These are phyloP conservation scores for Prunella vulgaris DNA, from an alignment of 257 asterid species.

Conservation along the genomic window DNA sequence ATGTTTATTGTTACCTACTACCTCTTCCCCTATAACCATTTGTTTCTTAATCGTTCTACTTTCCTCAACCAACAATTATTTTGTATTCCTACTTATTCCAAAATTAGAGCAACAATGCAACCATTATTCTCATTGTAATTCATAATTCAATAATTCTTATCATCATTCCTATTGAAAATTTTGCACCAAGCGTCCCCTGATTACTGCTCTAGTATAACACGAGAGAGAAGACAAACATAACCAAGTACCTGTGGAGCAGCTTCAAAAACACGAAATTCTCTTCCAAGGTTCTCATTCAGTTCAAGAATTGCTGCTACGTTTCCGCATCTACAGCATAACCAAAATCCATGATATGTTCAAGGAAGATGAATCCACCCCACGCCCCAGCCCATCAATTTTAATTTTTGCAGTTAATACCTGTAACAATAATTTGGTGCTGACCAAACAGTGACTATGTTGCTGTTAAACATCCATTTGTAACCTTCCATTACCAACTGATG, in stretches of 20 bases:
- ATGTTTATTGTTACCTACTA: too few species aligned
- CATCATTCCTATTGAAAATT: too few species aligned
- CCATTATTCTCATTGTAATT: too few species aligned
- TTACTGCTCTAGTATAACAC: neutral
- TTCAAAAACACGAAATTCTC: conserved; percentile 73
- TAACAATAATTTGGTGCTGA: conserved; percentile 98
- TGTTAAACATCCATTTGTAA: conserved; percentile 90
- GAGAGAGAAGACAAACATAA: neutral
- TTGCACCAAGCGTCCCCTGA: too few species aligned
- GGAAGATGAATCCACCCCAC: neutral
- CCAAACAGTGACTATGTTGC: conserved; percentile 95
- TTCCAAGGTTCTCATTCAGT: conserved; percentile 76
- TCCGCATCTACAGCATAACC: conserved; percentile 63
- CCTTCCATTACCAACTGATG: conserved; percentile 99
- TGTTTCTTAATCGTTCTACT: too few species aligned
- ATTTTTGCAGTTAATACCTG: conserved; percentile 38
- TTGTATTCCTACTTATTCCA: too few species aligned
- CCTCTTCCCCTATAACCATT: too few species aligned
- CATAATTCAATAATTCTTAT: too few species aligned
- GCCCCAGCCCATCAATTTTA: neutral
- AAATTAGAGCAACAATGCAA: too few species aligned
- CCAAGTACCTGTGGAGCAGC: conserved; percentile 87
- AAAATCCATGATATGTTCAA: conserved; percentile 1
- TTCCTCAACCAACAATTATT: too few species aligned
- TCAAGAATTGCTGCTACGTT: conserved; percentile 95